Base-by-base conservation (phyloP, 2,329 filamentous ascomycete genomes). In the Trichoderma sp. region DNA sequence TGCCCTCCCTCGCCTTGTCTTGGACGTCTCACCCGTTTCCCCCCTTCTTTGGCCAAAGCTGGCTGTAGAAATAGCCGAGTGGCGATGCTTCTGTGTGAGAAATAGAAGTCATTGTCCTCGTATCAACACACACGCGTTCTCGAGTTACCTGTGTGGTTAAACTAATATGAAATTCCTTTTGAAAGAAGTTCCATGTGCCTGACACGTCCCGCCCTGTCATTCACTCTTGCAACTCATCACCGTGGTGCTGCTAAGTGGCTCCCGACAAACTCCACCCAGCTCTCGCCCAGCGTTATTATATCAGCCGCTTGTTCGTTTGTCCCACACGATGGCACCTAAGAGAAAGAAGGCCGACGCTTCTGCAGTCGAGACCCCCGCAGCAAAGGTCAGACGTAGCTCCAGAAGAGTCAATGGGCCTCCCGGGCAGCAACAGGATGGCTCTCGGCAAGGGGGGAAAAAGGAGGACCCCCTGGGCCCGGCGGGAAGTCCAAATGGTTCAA, bases 281-380 rank as follows among this genome's bases (percentile, higher is more conserved):
- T 55, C 15, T 47, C 62, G 13, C 8, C 28, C 23, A 26, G 55
- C 43, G 36, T 39, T 43, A 5, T 28, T 32, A 5, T 36, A 9
- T 43, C 62, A 32, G 47, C 59, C 66, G 20, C 36, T 57, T 7
- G 26, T 58, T 36, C 57, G 57, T 13, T 23, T n/a, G 20, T 34
- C 26, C 39, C 47, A 32, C 28, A 71, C 36, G 12, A 85, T 85
- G 83, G 77, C 77, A 2, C 53, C 78, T 4, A 85, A 84, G 74
- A 79, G 83, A 63, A 84, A 83, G 74, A 81, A 79, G 68, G 65
- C 55, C 9, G 75, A 69, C 57, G 6, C 68, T 73, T 12, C 76
- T 77, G 73, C 75, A 12, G 23, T 63, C 28, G 73, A 75, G 15
- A 70, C 75, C 3, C 75, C 57, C 43, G 70, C 75, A 32, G 75